Conservation (phyloP, 2,329 filamentous ascomycete genomes). For the Sclerotinia subarctica region DNA sequence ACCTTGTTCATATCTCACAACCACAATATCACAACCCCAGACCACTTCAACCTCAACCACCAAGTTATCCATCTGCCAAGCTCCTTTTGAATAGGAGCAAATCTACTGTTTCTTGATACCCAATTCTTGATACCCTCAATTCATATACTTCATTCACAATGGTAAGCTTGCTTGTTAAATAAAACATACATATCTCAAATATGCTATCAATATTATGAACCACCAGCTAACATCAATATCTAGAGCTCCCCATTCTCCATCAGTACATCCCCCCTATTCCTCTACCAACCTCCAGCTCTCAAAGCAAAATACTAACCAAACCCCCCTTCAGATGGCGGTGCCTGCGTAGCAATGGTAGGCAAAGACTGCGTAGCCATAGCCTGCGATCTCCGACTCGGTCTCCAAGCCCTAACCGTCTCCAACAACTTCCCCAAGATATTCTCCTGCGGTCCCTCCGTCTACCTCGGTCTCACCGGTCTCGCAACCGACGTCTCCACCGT, state of each 20-base stretch:
- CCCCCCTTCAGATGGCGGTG: conserved; percentile 66
- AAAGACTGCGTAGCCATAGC: conserved; percentile 99
- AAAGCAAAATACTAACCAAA: conserved; percentile 4
- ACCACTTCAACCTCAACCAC: conserved; percentile 23
- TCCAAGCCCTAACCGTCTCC: conserved; percentile 94
- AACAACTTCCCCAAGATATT: conserved; percentile 99
- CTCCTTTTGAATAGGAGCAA: not conserved
- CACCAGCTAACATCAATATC: conserved; percentile 37
- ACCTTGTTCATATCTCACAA: conserved; percentile 31
- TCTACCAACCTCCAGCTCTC: conserved; percentile 19
- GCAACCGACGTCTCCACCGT: conserved; percentile 95
- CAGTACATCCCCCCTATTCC: conserved; percentile 56
- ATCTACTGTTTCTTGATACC: not conserved
- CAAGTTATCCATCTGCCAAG: not conserved
- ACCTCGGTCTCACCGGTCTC: conserved; percentile 91
- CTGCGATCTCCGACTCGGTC: conserved; percentile 95
- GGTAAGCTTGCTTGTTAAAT: conserved; percentile 28
- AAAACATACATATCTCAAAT: not conserved
- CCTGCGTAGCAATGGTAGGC: conserved; percentile 97
- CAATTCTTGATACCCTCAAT: conserved; percentile 7
- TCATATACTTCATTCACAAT: conserved; percentile 28
- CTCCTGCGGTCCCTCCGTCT: conserved; percentile 83
- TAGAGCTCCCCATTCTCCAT: conserved; percentile 93
- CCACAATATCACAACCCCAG: not conserved
- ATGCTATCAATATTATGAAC: conserved; percentile 9